A percentile compares a stretch with the other conserved stretches of the same genome.
These are phyloP conservation scores for Solanum hybrid DNA, from an alignment of 305 asterid species.

Conservation along the genomic window DNA sequence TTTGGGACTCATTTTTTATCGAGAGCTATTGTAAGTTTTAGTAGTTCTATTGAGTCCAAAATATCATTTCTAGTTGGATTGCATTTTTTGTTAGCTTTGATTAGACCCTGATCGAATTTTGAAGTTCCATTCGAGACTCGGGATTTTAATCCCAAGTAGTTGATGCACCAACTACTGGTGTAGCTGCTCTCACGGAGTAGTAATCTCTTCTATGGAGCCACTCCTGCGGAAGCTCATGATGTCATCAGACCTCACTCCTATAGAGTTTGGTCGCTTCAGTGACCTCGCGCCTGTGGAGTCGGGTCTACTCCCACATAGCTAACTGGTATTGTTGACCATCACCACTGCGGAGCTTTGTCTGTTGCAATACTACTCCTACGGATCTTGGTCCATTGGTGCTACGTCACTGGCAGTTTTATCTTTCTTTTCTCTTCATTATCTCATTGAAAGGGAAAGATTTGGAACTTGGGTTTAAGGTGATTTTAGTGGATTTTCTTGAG, in stretches of 20 bases:
- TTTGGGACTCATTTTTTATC: background rate
- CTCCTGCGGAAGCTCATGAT: background rate
- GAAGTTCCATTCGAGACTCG: background rate
- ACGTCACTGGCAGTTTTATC: background rate
- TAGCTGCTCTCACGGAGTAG: background rate
- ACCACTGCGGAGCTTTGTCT: background rate
- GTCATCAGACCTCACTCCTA: background rate
- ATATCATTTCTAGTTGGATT: background rate
- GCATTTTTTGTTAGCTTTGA: background rate
- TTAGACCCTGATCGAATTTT: background rate
- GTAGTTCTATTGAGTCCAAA: background rate
- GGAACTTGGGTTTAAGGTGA: background rate
- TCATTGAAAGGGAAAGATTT: background rate
- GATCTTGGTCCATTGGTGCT: background rate
- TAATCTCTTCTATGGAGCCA: background rate
- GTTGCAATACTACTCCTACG: background rate
- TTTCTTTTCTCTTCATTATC: background rate
- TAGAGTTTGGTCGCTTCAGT: background rate
- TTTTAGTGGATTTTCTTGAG: background rate
- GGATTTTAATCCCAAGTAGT: background rate
- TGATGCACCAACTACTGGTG: background rate
- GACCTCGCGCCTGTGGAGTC: background rate
- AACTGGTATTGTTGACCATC: background rate
- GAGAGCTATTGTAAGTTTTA: background rate
- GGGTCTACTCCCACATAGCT: background rate